phyloP scores from a whole-genome alignment of 495 filamentous ascomycete genomes.

The Stereocaulon alpinum region DNA sequence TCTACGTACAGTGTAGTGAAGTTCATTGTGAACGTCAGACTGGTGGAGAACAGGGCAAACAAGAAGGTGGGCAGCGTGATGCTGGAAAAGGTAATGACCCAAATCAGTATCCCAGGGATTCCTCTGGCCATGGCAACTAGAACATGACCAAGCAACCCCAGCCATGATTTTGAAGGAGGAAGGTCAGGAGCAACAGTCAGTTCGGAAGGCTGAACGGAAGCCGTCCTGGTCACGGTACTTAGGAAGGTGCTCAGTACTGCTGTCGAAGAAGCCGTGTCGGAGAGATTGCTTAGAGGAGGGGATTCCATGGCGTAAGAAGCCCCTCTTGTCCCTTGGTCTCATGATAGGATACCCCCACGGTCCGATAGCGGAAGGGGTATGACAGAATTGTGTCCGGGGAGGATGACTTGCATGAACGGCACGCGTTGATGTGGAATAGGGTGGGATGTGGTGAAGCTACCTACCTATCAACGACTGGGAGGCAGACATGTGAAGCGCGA shows the following conservation, averaged over 20 bases:
- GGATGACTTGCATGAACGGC: slow-evolving; percentile 7
- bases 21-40: slow-evolving; percentile 94
- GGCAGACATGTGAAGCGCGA: slow-evolving; percentile 2
- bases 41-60: slow-evolving; percentile 91
- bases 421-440: neutral
- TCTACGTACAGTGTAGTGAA: slow-evolving; percentile 75
- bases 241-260: neutral
- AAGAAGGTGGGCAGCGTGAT: slow-evolving; percentile 83
- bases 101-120: slow-evolving; percentile 70
- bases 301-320: slow-evolving; percentile 14
- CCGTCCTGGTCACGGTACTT: neutral
- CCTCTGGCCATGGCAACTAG: slow-evolving; percentile 45
- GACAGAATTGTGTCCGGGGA: neutral
- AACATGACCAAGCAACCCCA: slow-evolving; percentile 28
- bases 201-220: slow-evolving; percentile 3
- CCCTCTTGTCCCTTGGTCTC: neutral
- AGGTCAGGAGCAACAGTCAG: neutral
- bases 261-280: slow-evolving; percentile 1
- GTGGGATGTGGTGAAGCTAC: neutral
- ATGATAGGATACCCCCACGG: slow-evolving; percentile 9
- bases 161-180: slow-evolving; percentile 25
- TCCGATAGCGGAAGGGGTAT: slow-evolving; percentile 7
- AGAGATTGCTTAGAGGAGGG: neutral
- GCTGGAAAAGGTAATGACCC: slow-evolving; percentile 71
- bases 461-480: neutral